Conservation (phyloP, 2,329 filamentous ascomycete species). For the Colletotrichum cordylinicola region DNA sequence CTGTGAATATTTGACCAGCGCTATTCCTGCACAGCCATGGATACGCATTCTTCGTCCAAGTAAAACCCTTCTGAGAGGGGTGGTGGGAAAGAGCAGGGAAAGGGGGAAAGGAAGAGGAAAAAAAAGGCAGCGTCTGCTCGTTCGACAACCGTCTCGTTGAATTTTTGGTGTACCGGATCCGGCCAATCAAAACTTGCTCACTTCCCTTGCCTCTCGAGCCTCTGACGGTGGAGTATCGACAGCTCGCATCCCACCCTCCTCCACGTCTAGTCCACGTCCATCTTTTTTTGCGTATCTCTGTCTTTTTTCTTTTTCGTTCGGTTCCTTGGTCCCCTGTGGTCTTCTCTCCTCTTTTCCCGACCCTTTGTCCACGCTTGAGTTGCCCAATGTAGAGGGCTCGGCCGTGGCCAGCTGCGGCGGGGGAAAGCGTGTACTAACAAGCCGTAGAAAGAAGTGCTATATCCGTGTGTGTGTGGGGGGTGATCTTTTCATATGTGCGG, state of each 20-base stretch:
- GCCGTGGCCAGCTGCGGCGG: neutral
- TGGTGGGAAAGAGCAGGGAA: neutral
- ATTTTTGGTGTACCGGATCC: slow-evolving; percentile 14
- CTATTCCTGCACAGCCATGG: slow-evolving; percentile 12
- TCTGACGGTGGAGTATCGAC: slow-evolving; percentile 15
- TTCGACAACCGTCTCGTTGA: slow-evolving; percentile 20
- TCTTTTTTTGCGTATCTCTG: neutral
- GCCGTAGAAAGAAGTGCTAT: neutral
- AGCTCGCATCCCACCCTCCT: slow-evolving; percentile 20
- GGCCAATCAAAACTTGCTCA: slow-evolving; percentile 56
- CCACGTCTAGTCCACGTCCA: neutral
- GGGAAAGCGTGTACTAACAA: neutral
- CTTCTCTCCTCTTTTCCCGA: neutral
- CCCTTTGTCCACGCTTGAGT: neutral
- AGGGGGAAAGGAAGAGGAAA: neutral
- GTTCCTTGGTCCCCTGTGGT: neutral
- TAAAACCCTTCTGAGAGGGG: neutral
- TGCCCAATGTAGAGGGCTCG: slow-evolving; percentile 2
- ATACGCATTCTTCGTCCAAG: slow-evolving; percentile 19
- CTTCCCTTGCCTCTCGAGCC: slow-evolving; percentile 20
- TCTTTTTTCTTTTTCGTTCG: neutral
- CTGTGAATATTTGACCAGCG: neutral
- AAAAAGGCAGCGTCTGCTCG: neutral
- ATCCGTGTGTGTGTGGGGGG: neutral
- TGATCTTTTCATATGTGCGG: neutral